These are phyloP conservation scores for Secale cereale DNA, from an alignment of 176 grass and related monocot species.

Conservation along the genomic window DNA sequence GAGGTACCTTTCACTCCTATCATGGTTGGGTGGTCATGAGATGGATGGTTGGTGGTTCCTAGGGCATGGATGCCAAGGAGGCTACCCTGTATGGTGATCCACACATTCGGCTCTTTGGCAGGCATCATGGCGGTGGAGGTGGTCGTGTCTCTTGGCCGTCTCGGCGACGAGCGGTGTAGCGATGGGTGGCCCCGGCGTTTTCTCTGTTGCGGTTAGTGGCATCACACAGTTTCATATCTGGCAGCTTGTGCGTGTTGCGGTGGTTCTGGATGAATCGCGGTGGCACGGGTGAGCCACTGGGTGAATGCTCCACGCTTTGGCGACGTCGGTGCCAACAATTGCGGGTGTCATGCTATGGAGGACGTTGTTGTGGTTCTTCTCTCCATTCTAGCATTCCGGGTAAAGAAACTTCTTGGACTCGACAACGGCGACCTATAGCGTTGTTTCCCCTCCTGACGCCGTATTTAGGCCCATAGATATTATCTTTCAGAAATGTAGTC, in stretches of 20 bases:
- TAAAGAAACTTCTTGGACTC: neutral
- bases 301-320: neutral
- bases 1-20: neutral
- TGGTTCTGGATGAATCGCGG: neutral
- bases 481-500: neutral
- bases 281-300: neutral
- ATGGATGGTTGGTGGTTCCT: neutral
- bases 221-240: neutral
- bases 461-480: neutral
- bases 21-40: neutral
- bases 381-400: neutral
- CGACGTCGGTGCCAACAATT: neutral
- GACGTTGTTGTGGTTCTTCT: neutral
- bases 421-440: neutral
- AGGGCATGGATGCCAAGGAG: neutral
- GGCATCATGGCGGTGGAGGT: neutral
- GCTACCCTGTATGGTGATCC: neutral
- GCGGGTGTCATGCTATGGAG: neutral
- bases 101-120: neutral
- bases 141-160: neutral
- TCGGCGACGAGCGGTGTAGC: neutral
- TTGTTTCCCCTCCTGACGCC: neutral
- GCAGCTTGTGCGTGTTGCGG: neutral
- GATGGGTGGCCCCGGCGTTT: neutral
- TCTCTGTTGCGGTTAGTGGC: neutral